Conservation (phyloP, 305 asterid genomes). For the Rubia peregrina region DNA sequence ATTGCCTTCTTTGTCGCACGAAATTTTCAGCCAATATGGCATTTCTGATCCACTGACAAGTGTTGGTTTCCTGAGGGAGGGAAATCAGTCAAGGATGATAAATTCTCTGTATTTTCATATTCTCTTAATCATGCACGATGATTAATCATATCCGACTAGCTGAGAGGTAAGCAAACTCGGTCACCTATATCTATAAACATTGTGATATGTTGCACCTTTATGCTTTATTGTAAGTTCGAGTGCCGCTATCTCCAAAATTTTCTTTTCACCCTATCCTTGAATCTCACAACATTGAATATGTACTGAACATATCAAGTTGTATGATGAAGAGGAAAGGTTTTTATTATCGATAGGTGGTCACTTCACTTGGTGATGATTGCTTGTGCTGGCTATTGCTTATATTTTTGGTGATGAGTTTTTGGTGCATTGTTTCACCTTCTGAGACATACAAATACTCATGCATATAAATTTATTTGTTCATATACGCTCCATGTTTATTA, state of each 20-base stretch:
- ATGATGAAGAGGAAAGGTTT: constrained; percentile 77
- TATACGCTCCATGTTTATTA: background rate
- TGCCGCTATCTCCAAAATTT: background rate
- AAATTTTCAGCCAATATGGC: constrained; percentile 99
- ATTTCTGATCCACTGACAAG: constrained; percentile 74
- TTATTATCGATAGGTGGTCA: constrained; percentile 80
- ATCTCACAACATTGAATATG: constrained; percentile 15
- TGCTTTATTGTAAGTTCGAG: constrained; percentile 53
- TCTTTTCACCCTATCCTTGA: background rate
- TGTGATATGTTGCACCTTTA: constrained; percentile 87
- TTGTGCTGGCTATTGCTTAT: background rate
- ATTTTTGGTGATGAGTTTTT: background rate
- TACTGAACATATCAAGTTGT: constrained; percentile 68
- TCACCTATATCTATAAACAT: constrained; percentile 66
- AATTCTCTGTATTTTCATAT: constrained; percentile 88
- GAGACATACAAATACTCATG: background rate
- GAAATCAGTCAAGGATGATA: constrained; percentile 49
- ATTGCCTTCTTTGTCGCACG: constrained; percentile 99
- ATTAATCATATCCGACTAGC: constrained; percentile 94
- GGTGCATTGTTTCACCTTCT: background rate
- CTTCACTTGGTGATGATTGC: constrained; percentile 8
- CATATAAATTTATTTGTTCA: background rate
- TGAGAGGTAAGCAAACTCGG: constrained; percentile 65
- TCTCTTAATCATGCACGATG: constrained; percentile 86
- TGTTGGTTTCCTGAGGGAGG: constrained; percentile 47